Evolutionary conservation across 306 rosid genomes (phyloP).

Genomic region (Comarum palustre): DNA sequence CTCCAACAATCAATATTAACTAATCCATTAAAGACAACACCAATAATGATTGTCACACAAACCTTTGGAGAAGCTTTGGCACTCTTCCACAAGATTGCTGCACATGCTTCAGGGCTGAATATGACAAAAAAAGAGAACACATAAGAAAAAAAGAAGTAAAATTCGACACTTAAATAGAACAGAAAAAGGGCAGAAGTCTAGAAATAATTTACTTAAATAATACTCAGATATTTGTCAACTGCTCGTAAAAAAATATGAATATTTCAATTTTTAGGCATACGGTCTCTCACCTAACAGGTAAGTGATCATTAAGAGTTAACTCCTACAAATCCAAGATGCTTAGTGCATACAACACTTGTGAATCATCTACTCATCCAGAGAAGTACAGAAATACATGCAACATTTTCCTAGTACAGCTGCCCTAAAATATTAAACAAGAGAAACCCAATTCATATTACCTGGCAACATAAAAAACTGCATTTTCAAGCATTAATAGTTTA

Average conservation of each 20-base stretch:
- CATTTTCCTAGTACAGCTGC: background rate
- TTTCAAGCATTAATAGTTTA: conserved; percentile 93
- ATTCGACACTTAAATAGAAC: conserved; percentile 9
- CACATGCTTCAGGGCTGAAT: conserved; percentile 94
- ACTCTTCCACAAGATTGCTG: conserved; percentile 93
- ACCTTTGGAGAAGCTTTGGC: conserved; percentile 92
- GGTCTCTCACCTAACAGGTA: conserved; percentile 3
- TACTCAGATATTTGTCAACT: conserved; percentile 10
- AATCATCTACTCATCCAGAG: conserved; percentile 4
- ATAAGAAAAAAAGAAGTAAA: conserved; percentile 23
- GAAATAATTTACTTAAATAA: conserved; percentile 1
- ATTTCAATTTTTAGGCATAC: conserved; percentile 5
- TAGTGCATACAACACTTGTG: conserved; percentile 16
- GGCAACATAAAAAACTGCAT: conserved; percentile 97
- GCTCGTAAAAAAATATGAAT: conserved; percentile 9
- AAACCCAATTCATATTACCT: conserved; percentile 46
- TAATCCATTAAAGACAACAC: conserved; percentile 16
- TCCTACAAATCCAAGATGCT: conserved; percentile 1
- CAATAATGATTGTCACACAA: conserved; percentile 12
- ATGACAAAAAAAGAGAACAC: conserved; percentile 35
- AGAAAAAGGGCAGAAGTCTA: background rate
- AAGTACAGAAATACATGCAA: conserved; percentile 6
- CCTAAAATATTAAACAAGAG: background rate
- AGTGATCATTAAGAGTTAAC: conserved; percentile 7
- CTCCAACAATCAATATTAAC: conserved; percentile 7